Base-by-base conservation (phyloP, 345 rosid species). In the Linum usitatissimum region DNA sequence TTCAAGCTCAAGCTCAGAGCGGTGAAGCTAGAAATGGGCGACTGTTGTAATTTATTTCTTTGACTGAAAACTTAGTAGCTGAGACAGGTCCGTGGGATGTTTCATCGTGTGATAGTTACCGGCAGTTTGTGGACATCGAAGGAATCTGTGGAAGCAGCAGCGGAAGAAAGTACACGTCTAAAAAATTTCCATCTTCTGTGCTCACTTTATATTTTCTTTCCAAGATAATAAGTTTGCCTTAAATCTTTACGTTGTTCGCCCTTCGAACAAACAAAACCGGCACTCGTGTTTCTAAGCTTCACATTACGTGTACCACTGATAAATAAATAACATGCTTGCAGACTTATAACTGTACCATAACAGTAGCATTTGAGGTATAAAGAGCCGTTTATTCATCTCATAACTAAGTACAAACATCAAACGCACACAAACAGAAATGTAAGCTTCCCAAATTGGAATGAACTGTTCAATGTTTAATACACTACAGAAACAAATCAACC, bases 1-100 rank as follows among this genome's bases (percentile, higher is more conserved):
- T 14, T 14, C 61, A 56, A 39, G 28, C 28, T 23, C 28, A 23
- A 28, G 39, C 28, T 19, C 58, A 8, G 66, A 6, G 21, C 30
- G 51, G 59, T 59, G 53, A 42, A 19, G 69, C 60, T 31, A 59
- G 40, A 55, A 60, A 40, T 40, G 3, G 48, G 13, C 48, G 13
- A 12, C 10, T 40, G 53, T 61, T 72, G 70, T 77, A 65, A 60
- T 67, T 66, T 63, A 62, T 18, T 63, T 49, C 61, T 61, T 67
- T 65, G 67, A 80, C 66, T 63, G 59, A 73, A 31, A 66, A 56
- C 13, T 45, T 45, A 12, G 10, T 6, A 45, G 51, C 17, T 45
- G 51, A 69, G 59, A 60, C 62, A 40, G 59, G 72, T 69, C 59
- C 57, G 18, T 48, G 51, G 51, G 51, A 45, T 45, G 15, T 45